Percentiles rank a stretch among this genome's conserved stretches.
phyloP scores from a whole-genome alignment of 495 filamentous ascomycete species.

The Aspergillus kassunensis region DNA sequence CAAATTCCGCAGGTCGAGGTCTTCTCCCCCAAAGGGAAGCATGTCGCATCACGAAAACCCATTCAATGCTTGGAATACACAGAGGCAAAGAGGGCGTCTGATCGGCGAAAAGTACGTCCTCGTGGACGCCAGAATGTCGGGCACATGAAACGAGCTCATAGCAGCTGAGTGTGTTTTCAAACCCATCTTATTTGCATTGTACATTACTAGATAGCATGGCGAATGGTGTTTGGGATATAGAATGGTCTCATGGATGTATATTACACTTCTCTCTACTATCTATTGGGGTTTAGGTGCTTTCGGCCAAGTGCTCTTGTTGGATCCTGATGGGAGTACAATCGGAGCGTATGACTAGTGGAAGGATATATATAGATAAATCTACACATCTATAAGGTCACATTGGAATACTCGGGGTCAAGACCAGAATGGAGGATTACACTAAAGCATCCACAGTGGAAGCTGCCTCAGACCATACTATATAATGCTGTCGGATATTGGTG shows the following conservation, averaged over 20 bases:
- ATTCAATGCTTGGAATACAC: conserved; percentile 66
- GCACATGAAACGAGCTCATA: conserved; percentile 23
- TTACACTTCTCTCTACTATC: not conserved
- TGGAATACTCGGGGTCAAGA: too few species aligned
- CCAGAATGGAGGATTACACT: too few species aligned
- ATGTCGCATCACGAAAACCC: conserved; percentile 61
- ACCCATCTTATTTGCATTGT: not conserved
- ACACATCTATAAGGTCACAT: too few species aligned
- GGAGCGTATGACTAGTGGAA: too few species aligned
- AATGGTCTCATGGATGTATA: not conserved
- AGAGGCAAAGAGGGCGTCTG: conserved; percentile 32
- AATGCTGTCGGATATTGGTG: too few species aligned
- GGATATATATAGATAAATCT: too few species aligned
- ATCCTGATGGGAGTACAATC: too few species aligned
- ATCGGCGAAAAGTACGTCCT: conserved; percentile 26
- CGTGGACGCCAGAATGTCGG: conserved; percentile 26
- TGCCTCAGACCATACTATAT: too few species aligned
- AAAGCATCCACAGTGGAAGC: too few species aligned
- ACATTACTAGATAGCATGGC: conserved; percentile 28
- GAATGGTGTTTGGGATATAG: conserved; percentile 23
- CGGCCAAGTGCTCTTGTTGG: too few species aligned
- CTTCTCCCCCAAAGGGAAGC: conserved; percentile 76
- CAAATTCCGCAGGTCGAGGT: conserved; percentile 73
- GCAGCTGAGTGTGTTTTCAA: too few species aligned
- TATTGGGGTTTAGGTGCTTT: too few species aligned